These are phyloP conservation scores for Globisporangium carolinianum DNA, from an alignment of 352 stramenopile species.

Conservation along the genomic window DNA sequence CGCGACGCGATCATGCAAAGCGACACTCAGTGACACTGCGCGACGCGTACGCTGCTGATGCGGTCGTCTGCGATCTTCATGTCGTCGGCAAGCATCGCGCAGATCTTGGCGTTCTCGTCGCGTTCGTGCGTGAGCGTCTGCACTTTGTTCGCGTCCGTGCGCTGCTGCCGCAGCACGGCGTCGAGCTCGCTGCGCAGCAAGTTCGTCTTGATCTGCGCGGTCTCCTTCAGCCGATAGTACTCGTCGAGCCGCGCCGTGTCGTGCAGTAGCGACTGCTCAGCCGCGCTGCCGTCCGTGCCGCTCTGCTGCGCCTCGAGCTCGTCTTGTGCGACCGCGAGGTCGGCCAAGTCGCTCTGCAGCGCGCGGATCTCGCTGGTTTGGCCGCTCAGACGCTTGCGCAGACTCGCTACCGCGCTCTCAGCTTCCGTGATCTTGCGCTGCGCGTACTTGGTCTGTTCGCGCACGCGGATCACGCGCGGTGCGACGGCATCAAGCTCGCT, in stretches of 20 bases:
- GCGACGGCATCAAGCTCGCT: constrained; percentile 80
- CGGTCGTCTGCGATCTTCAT: constrained; percentile 52
- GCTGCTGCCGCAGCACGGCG: constrained; percentile 59
- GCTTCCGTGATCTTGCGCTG: constrained; percentile 64
- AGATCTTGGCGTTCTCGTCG: constrained; percentile 61
- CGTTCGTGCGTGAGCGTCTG: constrained; percentile 63
- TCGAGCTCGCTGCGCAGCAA: constrained; percentile 62
- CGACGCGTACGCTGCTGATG: constrained; percentile 39
- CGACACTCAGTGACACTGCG: background rate
- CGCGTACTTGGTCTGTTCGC: constrained; percentile 85
- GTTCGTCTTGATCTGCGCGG: constrained; percentile 61
- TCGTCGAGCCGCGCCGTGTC: constrained; percentile 54
- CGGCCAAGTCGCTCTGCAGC: constrained; percentile 60
- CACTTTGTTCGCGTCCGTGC: constrained; percentile 64
- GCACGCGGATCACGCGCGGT: constrained; percentile 72
- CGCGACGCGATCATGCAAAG: background rate
- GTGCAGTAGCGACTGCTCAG: constrained; percentile 45
- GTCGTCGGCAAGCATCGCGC: constrained; percentile 59
- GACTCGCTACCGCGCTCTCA: constrained; percentile 29
- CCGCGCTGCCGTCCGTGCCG: constrained; percentile 19
- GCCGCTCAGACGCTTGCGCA: constrained; percentile 76
- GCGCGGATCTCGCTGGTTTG: constrained; percentile 82
- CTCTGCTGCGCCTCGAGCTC: constrained; percentile 48
- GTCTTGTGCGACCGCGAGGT: constrained; percentile 50
- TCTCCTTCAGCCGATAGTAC: constrained; percentile 82